Percentiles rank a stretch among this genome's conserved stretches.
phyloP scores from a whole-genome alignment of 306 rosid genomes.

The Arachis hypogaea region DNA sequence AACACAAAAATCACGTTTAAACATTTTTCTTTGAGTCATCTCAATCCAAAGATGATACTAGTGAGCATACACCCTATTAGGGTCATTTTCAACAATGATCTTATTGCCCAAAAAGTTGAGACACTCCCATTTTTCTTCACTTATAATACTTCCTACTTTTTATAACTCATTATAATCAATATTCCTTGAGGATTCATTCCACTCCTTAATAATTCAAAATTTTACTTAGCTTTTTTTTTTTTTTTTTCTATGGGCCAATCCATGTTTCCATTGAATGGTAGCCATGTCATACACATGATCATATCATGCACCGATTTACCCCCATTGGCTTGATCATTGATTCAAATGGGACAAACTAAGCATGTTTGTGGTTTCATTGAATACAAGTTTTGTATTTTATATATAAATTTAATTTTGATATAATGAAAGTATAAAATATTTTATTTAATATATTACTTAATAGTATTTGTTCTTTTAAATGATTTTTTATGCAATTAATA shows the following conservation, averaged over 20 bases:
- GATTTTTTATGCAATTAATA: too few relatives aligned
- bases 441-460: too few relatives aligned
- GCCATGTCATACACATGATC: constrained; percentile 39
- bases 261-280: constrained; percentile 38
- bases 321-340: constrained; percentile 2
- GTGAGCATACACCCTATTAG: constrained; percentile 23
- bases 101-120: constrained; percentile 54
- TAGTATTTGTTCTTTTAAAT: too few relatives aligned
- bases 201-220: neutral
- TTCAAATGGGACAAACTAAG: constrained; percentile 15
- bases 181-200: neutral
- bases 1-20: too few relatives aligned
- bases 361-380: constrained; percentile 15
- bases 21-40: too few relatives aligned
- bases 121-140: constrained; percentile 46
- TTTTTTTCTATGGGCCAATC: constrained; percentile 22
- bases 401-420: too few relatives aligned
- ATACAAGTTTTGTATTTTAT: constrained; percentile 37
- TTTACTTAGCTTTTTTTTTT: neutral
- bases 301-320: constrained; percentile 33
- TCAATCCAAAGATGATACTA: neutral
- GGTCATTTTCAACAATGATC: constrained; percentile 51
- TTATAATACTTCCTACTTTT: constrained; percentile 22
- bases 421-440: too few relatives aligned
- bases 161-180: constrained; percentile 24